A percentile compares a stretch with the other conserved stretches of the same genome.
These are phyloP conservation scores for Thelonectria blattea DNA, from an alignment of 2,329 filamentous ascomycete species.

Conservation along the genomic window DNA sequence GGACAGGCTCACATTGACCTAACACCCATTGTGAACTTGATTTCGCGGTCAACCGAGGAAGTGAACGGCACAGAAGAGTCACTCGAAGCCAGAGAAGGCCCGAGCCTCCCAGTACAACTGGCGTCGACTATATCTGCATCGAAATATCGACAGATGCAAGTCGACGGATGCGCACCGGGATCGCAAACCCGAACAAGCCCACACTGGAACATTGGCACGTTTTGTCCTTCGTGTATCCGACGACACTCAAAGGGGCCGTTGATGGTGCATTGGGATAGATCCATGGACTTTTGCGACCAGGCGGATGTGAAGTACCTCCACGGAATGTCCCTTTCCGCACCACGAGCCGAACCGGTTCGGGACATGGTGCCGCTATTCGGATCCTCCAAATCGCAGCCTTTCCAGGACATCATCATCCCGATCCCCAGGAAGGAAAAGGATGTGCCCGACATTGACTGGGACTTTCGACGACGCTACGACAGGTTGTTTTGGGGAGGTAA, in stretches of 20 bases:
- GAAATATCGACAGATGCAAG: conserved; percentile 50
- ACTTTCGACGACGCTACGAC: conserved; percentile 67
- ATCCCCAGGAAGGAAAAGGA: conserved; percentile 52
- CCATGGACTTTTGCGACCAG: conserved; percentile 75
- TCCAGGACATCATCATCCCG: conserved; percentile 79
- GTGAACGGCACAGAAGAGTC: conserved; percentile 7
- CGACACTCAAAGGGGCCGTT: conserved; percentile 73
- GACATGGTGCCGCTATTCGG: conserved; percentile 78
- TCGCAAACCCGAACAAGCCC: conserved; percentile 65
- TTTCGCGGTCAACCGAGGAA: conserved; percentile 34
- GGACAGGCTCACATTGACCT: conserved; percentile 33
- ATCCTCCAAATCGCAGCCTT: conserved; percentile 72
- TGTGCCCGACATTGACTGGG: conserved; percentile 49
- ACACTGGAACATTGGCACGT: conserved; percentile 67
- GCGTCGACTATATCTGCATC: conserved; percentile 30
- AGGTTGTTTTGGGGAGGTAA: conserved; percentile 78
- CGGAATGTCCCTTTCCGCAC: conserved; percentile 72
- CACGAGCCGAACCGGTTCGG: conserved; percentile 65
- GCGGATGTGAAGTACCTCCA: conserved; percentile 77
- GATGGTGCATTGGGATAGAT: conserved; percentile 67
- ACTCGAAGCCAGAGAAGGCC: neutral
- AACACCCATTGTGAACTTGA: conserved; percentile 38
- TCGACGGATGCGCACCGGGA: conserved; percentile 64
- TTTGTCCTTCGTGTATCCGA: conserved; percentile 68
- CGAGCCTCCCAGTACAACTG: neutral